Evolutionary conservation across 306 rosid genomes (phyloP).

Genomic region (Heteromeles arbutifolia): DNA sequence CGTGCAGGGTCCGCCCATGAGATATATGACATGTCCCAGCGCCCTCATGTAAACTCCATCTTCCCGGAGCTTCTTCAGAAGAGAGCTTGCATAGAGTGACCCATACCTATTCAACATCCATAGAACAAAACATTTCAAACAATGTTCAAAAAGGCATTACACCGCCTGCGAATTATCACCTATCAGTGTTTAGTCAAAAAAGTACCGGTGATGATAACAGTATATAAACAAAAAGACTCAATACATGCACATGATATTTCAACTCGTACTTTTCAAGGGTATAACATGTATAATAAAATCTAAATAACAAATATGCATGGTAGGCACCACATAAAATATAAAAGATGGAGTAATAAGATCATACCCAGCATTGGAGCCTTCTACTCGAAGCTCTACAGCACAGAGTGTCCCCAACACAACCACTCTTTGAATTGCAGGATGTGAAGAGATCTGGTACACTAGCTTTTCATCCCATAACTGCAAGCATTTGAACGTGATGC

Average conservation of each 20-base stretch:
- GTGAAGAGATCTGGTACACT: constrained; percentile 62
- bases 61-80: constrained; percentile 64
- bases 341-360: background rate
- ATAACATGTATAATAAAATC: background rate
- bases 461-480: constrained; percentile 80
- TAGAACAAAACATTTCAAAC: constrained; percentile 3
- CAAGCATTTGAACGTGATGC: constrained; percentile 19
- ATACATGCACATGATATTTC: background rate
- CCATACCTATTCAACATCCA: constrained; percentile 55
- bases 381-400: constrained; percentile 80
- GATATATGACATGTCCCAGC: constrained; percentile 77
- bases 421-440: constrained; percentile 70
- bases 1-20: constrained; percentile 90
- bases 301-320: background rate
- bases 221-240: background rate
- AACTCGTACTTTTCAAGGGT: background rate
- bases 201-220: background rate
- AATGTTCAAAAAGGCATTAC: background rate
- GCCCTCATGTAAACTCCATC: constrained; percentile 82
- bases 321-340: constrained; percentile 13
- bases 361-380: constrained; percentile 78
- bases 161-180: background rate
- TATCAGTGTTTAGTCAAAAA: background rate
- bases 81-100: constrained; percentile 62
- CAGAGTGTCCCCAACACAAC: constrained; percentile 75